Evolutionary conservation across 805 yeast genomes (phyloP).

Genomic region (Priceomyces medius): DNA sequence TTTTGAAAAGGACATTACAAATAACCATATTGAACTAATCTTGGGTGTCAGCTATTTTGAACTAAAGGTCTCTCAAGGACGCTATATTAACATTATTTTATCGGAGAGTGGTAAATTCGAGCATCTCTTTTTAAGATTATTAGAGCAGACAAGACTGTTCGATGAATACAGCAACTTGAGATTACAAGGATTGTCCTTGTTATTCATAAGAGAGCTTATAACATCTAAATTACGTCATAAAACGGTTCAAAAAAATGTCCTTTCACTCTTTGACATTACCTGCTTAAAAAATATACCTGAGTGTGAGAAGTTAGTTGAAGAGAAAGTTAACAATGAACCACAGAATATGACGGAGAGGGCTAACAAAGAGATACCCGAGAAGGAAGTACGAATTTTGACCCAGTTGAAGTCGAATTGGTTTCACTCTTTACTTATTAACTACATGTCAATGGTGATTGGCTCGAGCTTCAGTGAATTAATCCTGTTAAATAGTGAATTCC

Average conservation of each 20-base stretch:
- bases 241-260: slow-evolving; percentile 10
- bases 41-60: slow-evolving; percentile 15
- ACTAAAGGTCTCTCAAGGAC: slow-evolving; percentile 8
- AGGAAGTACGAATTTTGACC: background rate
- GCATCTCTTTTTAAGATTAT: slow-evolving; percentile 25
- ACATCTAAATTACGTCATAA: slow-evolving; percentile 1
- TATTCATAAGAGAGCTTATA: slow-evolving; percentile 15
- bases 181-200: slow-evolving; percentile 14
- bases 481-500: background rate
- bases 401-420: slow-evolving; percentile 9
- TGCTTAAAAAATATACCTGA: slow-evolving; percentile 26
- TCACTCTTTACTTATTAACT: slow-evolving; percentile 3
- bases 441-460: slow-evolving; percentile 3
- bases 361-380: background rate
- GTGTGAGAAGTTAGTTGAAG: slow-evolving; percentile 6
- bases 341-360: background rate
- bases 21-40: slow-evolving; percentile 40
- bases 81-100: slow-evolving; percentile 12
- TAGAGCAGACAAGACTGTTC: slow-evolving; percentile 21
- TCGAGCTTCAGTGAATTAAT: background rate
- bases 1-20: slow-evolving; percentile 39
- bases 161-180: slow-evolving; percentile 12
- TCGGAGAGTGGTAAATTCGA: slow-evolving; percentile 22
- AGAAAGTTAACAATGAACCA: background rate
- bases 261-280: slow-evolving; percentile 31